Percentiles rank a stretch among this genome's conserved stretches.
Conservation (phyloP, 2,329 filamentous ascomycete genomes). For the Aspergillus novoparasiticus region DNA sequence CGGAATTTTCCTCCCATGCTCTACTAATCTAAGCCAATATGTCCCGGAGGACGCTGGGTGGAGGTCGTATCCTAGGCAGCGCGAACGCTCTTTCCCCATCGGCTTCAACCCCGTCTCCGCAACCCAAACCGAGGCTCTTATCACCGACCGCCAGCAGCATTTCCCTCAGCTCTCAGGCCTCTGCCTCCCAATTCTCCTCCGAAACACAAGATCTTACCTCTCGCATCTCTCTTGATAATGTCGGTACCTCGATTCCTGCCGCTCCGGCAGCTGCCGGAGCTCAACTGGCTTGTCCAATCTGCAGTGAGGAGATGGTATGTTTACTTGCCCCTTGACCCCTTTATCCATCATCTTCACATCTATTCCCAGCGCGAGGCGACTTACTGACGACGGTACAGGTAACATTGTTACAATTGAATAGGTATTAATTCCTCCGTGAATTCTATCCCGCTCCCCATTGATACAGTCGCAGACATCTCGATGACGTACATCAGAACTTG, state of each 20-base stretch:
- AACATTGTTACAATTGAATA: conserved; percentile 89
- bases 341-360: neutral
- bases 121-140: conserved; percentile 49
- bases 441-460: conserved; percentile 17
- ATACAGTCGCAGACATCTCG: conserved; percentile 64
- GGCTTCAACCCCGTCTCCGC: conserved; percentile 46
- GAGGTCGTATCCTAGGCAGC: conserved; percentile 86
- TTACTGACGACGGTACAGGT: conserved; percentile 57
- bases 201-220: conserved; percentile 77
- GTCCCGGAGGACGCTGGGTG: conserved; percentile 85
- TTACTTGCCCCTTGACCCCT: neutral
- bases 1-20: conserved; percentile 36
- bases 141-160: conserved; percentile 72
- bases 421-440: conserved; percentile 48
- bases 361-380: neutral
- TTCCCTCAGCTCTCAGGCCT: conserved; percentile 75
- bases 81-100: conserved; percentile 78
- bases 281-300: conserved; percentile 91
- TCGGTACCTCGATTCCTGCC: conserved; percentile 51
- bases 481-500: conserved; percentile 87
- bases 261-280: conserved; percentile 60
- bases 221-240: conserved; percentile 72
- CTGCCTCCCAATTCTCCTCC: conserved; percentile 70
- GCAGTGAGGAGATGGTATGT: conserved; percentile 92
- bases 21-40: conserved; percentile 53